Evolutionary conservation across 2,329 filamentous ascomycete genomes (phyloP).

Genomic region (Penicillium sp.): DNA sequence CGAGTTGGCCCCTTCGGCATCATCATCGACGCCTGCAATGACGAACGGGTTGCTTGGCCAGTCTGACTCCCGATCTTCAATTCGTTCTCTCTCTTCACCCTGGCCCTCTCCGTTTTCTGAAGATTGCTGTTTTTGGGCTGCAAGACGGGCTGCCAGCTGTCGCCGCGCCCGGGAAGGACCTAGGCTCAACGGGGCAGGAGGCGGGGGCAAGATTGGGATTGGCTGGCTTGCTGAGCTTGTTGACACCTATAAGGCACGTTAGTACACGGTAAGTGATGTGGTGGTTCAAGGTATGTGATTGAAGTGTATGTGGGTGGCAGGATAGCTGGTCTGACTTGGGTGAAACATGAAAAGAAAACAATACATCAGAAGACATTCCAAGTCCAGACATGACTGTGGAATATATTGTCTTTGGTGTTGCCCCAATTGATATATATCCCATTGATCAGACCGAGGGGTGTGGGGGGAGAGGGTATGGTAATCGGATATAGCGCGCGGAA

Average conservation of each 20-base stretch:
- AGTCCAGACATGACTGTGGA: not conserved
- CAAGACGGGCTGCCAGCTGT: conserved; percentile 85
- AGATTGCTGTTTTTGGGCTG: conserved; percentile 70
- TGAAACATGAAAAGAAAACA: conserved; percentile 3
- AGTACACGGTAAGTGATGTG: conserved; percentile 7
- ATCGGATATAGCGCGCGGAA: conserved; percentile 13
- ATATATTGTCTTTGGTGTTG: not conserved
- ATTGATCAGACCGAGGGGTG: not conserved
- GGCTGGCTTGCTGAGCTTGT: conserved; percentile 41
- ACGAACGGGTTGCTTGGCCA: conserved; percentile 43
- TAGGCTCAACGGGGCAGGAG: conserved; percentile 80
- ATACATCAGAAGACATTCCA: not conserved
- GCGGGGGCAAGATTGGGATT: conserved; percentile 50
- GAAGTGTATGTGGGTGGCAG: not conserved
- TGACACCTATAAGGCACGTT: conserved; percentile 27
- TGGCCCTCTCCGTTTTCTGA: conserved; percentile 43
- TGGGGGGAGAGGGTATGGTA: conserved; percentile 8
- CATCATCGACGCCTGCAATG: conserved; percentile 40
- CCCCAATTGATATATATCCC: not conserved
- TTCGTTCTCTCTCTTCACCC: conserved; percentile 29
- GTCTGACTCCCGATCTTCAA: conserved; percentile 26
- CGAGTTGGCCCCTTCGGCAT: conserved; percentile 30
- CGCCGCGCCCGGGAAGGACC: conserved; percentile 83
- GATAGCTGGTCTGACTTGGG: not conserved
- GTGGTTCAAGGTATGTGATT: not conserved